These are phyloP conservation scores for Vicia villosa DNA, from an alignment of 306 rosid species.

Conservation along the genomic window DNA sequence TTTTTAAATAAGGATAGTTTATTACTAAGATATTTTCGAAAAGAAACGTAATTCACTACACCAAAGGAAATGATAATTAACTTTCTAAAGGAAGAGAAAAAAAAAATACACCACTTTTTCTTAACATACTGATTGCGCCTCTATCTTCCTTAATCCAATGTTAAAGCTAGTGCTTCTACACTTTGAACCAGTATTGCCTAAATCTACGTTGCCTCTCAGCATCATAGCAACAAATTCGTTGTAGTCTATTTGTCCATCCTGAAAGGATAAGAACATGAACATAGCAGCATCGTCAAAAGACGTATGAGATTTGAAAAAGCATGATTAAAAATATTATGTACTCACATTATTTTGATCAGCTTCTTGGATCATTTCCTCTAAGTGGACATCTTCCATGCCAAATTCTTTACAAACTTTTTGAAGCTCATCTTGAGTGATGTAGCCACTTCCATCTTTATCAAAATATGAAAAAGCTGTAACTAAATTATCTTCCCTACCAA, in stretches of 20 bases:
- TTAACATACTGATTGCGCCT: constrained; percentile 51
- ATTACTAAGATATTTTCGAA: constrained; percentile 9
- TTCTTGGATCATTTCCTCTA: constrained; percentile 70
- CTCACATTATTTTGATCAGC: constrained; percentile 76
- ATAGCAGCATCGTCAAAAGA: neutral
- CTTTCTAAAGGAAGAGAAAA: constrained; percentile 1
- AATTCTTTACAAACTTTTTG: constrained; percentile 76
- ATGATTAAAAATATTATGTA: constrained; percentile 9
- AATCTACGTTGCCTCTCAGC: constrained; percentile 65
- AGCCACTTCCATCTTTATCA: constrained; percentile 82
- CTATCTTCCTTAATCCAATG: constrained; percentile 69
- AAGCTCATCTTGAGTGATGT: constrained; percentile 77
- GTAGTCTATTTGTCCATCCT: constrained; percentile 91
- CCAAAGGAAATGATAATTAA: neutral
- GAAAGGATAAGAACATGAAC: constrained; percentile 37
- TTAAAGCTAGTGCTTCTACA: constrained; percentile 45
- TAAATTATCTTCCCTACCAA: constrained; percentile 63
- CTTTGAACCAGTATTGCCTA: constrained; percentile 50
- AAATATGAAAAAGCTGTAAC: constrained; percentile 76
- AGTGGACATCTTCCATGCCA: constrained; percentile 60
- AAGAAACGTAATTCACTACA: constrained; percentile 1
- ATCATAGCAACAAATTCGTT: constrained; percentile 89
- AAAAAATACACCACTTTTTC: neutral
- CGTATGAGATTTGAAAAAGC: neutral
- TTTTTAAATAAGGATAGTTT: neutral